A percentile compares a stretch with the other conserved stretches of the same genome.
phyloP scores from a whole-genome alignment of 2,329 filamentous ascomycete genomes.

The Ascochyta pisi region DNA sequence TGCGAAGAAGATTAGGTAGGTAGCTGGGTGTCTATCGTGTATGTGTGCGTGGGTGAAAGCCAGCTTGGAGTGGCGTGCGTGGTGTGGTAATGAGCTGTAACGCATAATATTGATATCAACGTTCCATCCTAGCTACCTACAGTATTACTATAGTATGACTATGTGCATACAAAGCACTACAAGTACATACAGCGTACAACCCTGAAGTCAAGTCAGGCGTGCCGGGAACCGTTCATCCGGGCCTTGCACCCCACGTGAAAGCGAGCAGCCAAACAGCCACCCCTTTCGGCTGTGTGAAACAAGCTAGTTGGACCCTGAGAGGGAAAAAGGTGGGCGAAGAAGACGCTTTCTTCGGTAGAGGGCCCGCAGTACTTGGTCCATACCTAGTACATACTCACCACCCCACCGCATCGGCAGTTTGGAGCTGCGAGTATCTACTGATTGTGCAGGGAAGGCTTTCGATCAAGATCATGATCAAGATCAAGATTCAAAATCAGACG shows the following conservation, averaged over 20 bases:
- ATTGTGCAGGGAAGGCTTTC: too few relatives aligned
- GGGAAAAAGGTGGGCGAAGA: not conserved
- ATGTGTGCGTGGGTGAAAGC: too few relatives aligned
- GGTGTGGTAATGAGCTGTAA: not conserved
- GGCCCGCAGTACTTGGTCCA: not conserved
- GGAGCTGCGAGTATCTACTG: not conserved
- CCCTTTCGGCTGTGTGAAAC: conserved; percentile 9
- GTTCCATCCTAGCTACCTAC: too few relatives aligned
- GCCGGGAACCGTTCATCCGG: conserved; percentile 6
- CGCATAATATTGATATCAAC: conserved; percentile 5
- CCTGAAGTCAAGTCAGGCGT: not conserved
- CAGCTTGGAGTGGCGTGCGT: too few relatives aligned
- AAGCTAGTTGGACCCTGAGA: conserved; percentile 18
- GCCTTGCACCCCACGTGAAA: conserved; percentile 7
- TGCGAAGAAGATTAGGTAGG: conserved; percentile 80
- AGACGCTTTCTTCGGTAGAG: conserved; percentile 8
- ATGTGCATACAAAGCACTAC: not conserved
- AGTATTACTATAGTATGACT: too few relatives aligned
- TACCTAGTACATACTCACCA: not conserved
- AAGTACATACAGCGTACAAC: not conserved
- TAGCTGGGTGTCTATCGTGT: not conserved
- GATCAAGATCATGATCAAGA: too few relatives aligned
- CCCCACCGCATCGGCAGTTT: conserved; percentile 8
- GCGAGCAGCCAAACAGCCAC: conserved; percentile 3
- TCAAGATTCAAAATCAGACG: not conserved